Evolutionary conservation across 2,329 filamentous ascomycete genomes (phyloP).

Genomic region (Chrysosporium queenslandicum): DNA sequence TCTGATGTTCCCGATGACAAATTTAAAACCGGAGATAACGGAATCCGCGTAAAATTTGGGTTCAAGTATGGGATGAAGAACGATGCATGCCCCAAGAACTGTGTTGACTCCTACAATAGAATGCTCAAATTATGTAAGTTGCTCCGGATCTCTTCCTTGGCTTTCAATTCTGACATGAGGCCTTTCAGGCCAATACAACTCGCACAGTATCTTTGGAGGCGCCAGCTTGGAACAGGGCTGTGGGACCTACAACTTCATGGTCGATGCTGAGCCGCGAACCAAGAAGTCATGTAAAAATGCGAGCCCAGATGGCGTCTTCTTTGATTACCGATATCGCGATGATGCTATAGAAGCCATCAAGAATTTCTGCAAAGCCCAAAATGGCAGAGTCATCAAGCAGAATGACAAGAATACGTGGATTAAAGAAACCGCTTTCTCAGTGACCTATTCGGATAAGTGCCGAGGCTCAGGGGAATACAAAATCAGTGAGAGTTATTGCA

Average conservation of each 20-base stretch:
- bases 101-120: slow-evolving; percentile 1
- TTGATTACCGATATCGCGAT: slow-evolving; percentile 8
- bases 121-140: slow-evolving; percentile 5
- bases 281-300: neutral
- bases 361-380: slow-evolving; percentile 11
- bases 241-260: slow-evolving; percentile 9
- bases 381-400: slow-evolving; percentile 8
- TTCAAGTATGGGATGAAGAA: slow-evolving; percentile 5
- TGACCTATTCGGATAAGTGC: slow-evolving; percentile 7
- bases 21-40: neutral
- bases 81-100: slow-evolving; percentile 6
- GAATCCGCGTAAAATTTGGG: neutral
- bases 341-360: slow-evolving; percentile 3
- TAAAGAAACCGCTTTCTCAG: slow-evolving; percentile 8
- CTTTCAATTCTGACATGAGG: neutral
- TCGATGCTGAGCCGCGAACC: slow-evolving; percentile 9
- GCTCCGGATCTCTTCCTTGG: neutral
- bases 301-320: neutral
- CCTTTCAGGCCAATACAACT: slow-evolving; percentile 9
- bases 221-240: slow-evolving; percentile 11
- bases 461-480: slow-evolving; percentile 9
- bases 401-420: slow-evolving; percentile 10
- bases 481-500: slow-evolving; percentile 4
- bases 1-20: neutral
- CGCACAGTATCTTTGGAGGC: slow-evolving; percentile 5